Evolutionary conservation across 169 alveolate genomes (phyloP).

Genomic region (Eimeria zaria): DNA sequence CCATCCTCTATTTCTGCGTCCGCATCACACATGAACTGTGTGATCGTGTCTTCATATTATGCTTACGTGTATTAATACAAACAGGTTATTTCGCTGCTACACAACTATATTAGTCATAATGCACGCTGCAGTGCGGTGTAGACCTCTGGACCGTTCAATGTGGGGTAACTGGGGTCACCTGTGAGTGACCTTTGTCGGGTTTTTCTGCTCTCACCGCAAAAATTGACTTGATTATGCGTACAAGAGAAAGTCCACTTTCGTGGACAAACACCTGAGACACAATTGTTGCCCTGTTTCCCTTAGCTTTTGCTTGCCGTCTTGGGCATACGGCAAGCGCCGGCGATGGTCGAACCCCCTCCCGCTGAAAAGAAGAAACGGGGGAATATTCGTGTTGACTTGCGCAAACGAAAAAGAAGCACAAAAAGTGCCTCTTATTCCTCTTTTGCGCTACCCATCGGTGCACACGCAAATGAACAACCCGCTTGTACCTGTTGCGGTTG

Average conservation of each 20-base stretch:
- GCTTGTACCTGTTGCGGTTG: constrained; percentile 31
- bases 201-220: constrained; percentile 13
- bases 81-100: not conserved
- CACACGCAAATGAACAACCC: not conserved
- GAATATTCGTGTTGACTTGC: not conserved
- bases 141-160: not conserved
- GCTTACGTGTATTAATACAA: not conserved
- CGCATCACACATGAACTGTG: not conserved
- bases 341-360: constrained; percentile 9
- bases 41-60: too few species aligned
- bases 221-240: not conserved
- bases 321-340: constrained; percentile 1
- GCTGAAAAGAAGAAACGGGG: not conserved
- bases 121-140: not conserved
- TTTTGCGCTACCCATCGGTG: constrained; percentile 51
- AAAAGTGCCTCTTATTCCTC: constrained; percentile 17
- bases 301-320: constrained; percentile 11
- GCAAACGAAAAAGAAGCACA: constrained; percentile 20
- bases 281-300: not conserved
- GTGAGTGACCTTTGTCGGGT: constrained; percentile 6
- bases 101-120: not conserved
- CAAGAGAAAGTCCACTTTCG: not conserved
- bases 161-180: constrained; percentile 35
- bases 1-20: constrained; percentile 7
- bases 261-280: not conserved